Percentiles rank a stretch among this genome's conserved stretches.
Conservation (phyloP, 202 grass and related monocot species). For the Musa balbisiana region DNA sequence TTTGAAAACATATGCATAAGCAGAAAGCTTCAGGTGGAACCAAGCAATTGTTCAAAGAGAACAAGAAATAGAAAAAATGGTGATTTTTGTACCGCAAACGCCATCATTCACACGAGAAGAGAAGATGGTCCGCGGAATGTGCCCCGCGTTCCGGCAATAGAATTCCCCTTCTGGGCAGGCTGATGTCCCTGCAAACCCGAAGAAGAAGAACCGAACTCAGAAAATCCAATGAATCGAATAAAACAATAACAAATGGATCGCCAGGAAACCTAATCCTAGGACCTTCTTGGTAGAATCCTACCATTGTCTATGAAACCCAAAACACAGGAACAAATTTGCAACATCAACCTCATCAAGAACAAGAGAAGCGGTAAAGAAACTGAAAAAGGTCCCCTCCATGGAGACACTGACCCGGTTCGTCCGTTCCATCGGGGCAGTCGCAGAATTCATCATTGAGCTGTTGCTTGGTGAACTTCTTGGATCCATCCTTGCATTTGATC, state of each 20-base stretch:
- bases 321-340: not conserved
- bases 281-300: not conserved
- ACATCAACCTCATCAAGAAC: not conserved
- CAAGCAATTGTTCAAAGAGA: not conserved
- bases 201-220: not conserved
- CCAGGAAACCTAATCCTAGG: not conserved
- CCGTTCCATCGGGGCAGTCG: slow-evolving; percentile 91
- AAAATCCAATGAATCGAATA: not conserved
- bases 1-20: not conserved
- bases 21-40: not conserved
- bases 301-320: not conserved
- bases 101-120: slow-evolving; percentile 90
- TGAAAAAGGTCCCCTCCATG: not conserved
- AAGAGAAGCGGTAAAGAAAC: not conserved
- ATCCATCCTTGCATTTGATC: slow-evolving; percentile 93
- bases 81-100: slow-evolving; percentile 55
- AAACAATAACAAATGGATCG: not conserved
- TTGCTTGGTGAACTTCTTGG: slow-evolving; percentile 63
- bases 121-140: slow-evolving; percentile 63
- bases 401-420: slow-evolving; percentile 65
- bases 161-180: slow-evolving; percentile 93
- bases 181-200: slow-evolving; percentile 57
- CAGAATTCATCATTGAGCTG: slow-evolving; percentile 95
- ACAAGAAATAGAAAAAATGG: not conserved
- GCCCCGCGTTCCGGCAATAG: slow-evolving; percentile 77